Conservation (phyloP, 2,329 filamentous ascomycete genomes). For the Apiospora koreana region DNA sequence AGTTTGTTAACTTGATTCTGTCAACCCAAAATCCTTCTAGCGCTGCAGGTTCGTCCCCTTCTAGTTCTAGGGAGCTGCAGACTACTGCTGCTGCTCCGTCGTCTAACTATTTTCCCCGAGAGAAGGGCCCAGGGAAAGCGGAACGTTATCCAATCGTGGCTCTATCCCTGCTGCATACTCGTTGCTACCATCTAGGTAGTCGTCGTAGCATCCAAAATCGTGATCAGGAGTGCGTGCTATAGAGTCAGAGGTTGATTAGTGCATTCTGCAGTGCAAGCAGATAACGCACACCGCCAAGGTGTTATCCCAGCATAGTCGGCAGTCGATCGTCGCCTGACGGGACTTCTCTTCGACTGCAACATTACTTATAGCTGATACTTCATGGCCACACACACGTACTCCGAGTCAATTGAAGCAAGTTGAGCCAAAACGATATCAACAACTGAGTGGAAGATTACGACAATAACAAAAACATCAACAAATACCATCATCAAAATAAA, state of each 20-base stretch:
- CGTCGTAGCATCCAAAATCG: neutral
- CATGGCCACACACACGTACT: neutral
- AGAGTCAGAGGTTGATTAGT: neutral
- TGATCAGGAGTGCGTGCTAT: neutral
- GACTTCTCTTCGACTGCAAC: neutral
- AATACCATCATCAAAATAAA: neutral
- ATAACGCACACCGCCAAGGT: neutral
- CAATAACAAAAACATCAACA: neutral
- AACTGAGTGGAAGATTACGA: neutral
- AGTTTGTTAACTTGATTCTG: neutral
- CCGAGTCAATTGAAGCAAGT: neutral
- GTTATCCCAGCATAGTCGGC: neutral
- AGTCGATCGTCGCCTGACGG: neutral
- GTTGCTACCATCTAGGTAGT: neutral
- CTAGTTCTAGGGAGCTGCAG: neutral
- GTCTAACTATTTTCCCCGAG: neutral
- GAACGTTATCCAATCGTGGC: neutral
- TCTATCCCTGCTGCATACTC: neutral
- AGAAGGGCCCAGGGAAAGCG: neutral
- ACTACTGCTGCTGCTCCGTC: neutral
- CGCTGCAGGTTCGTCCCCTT: neutral
- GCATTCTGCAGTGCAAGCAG: neutral
- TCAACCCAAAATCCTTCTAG: constrained; percentile 1
- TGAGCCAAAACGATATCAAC: neutral
- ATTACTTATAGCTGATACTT: neutral